A percentile compares a stretch with the other conserved stretches of the same genome.
Evolutionary conservation across 495 filamentous ascomycete species (phyloP).

Genomic region (Daldinia grandis): DNA sequence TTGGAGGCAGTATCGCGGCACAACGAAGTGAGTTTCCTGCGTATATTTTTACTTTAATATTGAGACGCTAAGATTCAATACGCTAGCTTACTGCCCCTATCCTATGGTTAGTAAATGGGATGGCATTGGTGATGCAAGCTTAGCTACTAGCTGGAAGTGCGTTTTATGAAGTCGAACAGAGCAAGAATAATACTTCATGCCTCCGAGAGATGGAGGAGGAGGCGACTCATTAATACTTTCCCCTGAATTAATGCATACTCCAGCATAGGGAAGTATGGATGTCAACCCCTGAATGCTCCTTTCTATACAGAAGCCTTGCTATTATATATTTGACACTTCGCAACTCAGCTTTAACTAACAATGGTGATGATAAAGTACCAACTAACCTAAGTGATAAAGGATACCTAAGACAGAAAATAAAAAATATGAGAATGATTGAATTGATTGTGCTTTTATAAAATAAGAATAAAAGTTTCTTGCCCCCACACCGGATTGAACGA

Average conservation of each 20-base stretch:
- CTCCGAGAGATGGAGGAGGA: neutral
- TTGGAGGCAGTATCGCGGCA: neutral
- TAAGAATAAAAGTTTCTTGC: slow-evolving; percentile 12
- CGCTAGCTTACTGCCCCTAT: neutral
- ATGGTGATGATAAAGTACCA: too few species aligned
- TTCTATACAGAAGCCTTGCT: too few species aligned
- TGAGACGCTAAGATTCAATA: neutral
- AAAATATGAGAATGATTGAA: too few species aligned
- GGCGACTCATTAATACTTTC: too few species aligned
- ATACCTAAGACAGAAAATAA: too few species aligned
- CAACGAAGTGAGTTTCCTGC: neutral
- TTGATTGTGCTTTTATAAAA: too few species aligned
- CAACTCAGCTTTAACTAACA: too few species aligned
- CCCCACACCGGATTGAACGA: slow-evolving; percentile 42
- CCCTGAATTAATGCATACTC: too few species aligned
- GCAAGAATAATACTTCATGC: neutral
- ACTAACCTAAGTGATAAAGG: too few species aligned
- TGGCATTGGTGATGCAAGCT: neutral
- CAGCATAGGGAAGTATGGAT: too few species aligned
- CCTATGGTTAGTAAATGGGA: neutral
- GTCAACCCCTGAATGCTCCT: too few species aligned
- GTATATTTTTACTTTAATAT: neutral
- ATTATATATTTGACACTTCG: too few species aligned
- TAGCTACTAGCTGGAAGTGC: neutral
- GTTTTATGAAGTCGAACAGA: neutral